Evolutionary conservation across 768 basidiomycete species (phyloP).

Genomic region (Chalciporus piperatus): DNA sequence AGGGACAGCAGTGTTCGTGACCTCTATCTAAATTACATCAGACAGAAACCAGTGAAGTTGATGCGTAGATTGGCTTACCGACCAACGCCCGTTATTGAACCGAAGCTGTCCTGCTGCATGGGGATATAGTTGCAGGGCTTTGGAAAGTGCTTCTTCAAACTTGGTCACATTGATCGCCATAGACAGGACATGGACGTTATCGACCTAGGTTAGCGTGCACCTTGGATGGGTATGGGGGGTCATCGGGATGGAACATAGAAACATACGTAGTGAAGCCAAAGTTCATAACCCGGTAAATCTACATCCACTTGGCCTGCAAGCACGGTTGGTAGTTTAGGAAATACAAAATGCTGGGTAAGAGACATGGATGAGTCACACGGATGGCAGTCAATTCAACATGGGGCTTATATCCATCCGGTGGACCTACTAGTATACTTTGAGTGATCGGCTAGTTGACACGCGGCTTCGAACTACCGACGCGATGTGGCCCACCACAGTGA

Average conservation of each 20-base stretch:
- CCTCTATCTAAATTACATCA: conserved; percentile 19
- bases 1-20: conserved; percentile 17
- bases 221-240: conserved; percentile 1
- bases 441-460: no score
- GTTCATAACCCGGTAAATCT: conserved; percentile 22
- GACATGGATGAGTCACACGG: conserved; percentile 10
- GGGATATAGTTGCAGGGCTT: conserved; percentile 22
- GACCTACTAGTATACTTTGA: no score
- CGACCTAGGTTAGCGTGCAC: conserved; percentile 4
- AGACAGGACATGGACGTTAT: conserved; percentile 22
- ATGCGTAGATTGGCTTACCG: conserved; percentile 10
- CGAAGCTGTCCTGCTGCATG: conserved; percentile 25
- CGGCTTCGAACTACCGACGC: no score
- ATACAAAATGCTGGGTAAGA: conserved; percentile 14
- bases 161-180: conserved; percentile 8
- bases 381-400: not conserved
- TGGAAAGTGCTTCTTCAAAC: conserved; percentile 25
- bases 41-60: not conserved
- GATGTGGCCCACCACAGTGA: no score
- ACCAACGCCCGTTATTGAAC: conserved; percentile 13
- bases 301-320: conserved; percentile 9
- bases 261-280: conserved; percentile 20
- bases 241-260: not conserved
- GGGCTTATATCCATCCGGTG: no score
- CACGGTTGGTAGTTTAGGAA: conserved; percentile 15